Evolutionary conservation across 2,329 filamentous ascomycete genomes (phyloP).

Genomic region (Cercospora beticola): DNA sequence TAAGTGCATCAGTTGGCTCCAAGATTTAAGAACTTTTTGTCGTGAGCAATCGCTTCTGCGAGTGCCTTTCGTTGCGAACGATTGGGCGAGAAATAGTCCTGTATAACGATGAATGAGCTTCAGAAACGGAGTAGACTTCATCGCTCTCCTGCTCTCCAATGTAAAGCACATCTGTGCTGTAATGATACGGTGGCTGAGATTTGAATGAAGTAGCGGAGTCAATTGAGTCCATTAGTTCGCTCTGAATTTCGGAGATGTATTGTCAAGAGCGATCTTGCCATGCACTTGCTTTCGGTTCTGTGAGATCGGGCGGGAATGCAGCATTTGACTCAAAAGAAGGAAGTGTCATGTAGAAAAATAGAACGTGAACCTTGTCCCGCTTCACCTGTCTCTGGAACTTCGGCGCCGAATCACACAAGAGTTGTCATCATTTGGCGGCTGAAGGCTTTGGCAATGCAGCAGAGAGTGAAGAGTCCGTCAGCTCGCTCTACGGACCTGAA

Average conservation of each 20-base stretch:
- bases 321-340: neutral
- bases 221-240: neutral
- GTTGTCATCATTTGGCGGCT: neutral
- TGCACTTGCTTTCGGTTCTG: neutral
- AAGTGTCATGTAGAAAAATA: neutral
- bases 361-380: neutral
- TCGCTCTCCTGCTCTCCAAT: neutral
- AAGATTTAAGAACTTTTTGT: neutral
- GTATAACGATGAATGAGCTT: neutral
- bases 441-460: neutral
- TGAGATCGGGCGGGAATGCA: neutral
- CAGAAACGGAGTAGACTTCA: neutral
- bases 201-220: neutral
- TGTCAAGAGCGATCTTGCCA: neutral
- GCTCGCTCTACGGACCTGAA: neutral
- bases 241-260: neutral
- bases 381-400: neutral
- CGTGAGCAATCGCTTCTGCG: neutral
- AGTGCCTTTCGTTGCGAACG: neutral
- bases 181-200: neutral
- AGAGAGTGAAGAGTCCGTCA: neutral
- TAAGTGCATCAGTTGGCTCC: neutral
- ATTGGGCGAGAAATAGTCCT: neutral
- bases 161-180: neutral
- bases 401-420: neutral